phyloP scores from a whole-genome alignment of 73 alveolate species.

The Paramecium sonneborni region DNA sequence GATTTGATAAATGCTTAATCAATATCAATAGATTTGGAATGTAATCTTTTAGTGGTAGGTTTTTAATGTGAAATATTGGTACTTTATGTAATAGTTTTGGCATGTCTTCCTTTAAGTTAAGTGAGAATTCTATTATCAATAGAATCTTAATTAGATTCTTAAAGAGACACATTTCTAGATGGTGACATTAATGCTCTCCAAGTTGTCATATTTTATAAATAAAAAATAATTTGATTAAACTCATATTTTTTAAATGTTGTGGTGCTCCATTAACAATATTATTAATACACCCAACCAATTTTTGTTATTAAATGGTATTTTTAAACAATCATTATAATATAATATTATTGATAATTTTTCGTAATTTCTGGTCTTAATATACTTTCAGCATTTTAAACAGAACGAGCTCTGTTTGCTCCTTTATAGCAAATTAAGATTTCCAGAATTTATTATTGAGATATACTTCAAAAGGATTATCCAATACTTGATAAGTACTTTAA shows the following conservation, averaged over 20 bases:
- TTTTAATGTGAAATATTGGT: background rate
- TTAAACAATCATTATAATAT: slow-evolving; percentile 75
- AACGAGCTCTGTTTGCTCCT: slow-evolving; percentile 89
- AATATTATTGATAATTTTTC: slow-evolving; percentile 75
- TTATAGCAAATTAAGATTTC: slow-evolving; percentile 82
- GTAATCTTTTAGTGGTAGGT: no score
- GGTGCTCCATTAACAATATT: background rate
- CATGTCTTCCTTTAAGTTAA: no score
- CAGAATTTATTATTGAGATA: slow-evolving; percentile 70
- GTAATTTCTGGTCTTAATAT: slow-evolving; percentile 84
- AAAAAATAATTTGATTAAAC: background rate
- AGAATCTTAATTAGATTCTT: background rate
- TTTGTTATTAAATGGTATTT: slow-evolving; percentile 79
- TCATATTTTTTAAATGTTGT: slow-evolving; percentile 2
- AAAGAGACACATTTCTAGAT: background rate
- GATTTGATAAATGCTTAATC: no score
- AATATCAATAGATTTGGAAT: no score
- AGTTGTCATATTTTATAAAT: background rate
- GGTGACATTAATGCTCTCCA: slow-evolving; percentile 7
- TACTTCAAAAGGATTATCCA: slow-evolving; percentile 20
- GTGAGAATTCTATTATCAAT: no score
- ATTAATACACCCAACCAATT: slow-evolving; percentile 68
- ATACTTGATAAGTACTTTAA: background rate
- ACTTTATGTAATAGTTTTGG: background rate
- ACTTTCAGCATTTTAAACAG: slow-evolving; percentile 83